phyloP scores from a whole-genome alignment of 2,329 filamentous ascomycete species.

The Penicillium sp. region DNA sequence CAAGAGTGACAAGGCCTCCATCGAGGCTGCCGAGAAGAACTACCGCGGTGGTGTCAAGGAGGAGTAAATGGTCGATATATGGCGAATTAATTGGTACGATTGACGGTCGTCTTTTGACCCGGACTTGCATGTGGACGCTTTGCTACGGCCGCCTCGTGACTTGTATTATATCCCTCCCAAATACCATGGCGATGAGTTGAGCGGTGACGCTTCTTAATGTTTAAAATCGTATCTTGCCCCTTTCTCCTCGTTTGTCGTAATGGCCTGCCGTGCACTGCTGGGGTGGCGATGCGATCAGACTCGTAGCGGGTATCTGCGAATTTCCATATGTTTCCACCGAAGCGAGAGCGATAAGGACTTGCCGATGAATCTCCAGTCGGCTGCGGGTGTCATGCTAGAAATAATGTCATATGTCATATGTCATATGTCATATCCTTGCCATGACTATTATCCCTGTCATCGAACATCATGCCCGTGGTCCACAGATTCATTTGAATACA shows the following conservation, averaged over 20 bases:
- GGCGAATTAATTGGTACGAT: not conserved
- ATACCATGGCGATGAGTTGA: not conserved
- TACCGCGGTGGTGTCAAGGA: conserved; percentile 52
- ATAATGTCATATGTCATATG: not conserved
- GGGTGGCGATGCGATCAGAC: not conserved
- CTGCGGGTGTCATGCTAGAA: not conserved
- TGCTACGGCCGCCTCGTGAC: not conserved
- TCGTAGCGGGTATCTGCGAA: not conserved
- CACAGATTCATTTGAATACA: not conserved
- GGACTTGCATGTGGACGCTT: not conserved
- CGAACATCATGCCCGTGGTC: not conserved
- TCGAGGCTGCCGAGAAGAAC: conserved; percentile 50
- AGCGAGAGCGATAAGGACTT: not conserved
- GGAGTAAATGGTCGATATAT: conserved; percentile 36
- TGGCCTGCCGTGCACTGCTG: too few relatives aligned
- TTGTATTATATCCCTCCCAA: conserved; percentile 5
- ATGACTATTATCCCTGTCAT: not conserved
- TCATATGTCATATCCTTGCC: not conserved
- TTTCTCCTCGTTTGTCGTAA: not conserved
- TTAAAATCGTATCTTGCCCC: not conserved
- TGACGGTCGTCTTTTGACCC: not conserved
- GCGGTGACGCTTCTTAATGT: not conserved
- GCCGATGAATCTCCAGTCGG: not conserved
- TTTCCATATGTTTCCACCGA: conserved; percentile 2
- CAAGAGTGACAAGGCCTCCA: conserved; percentile 87